Percentiles rank a stretch among this genome's conserved stretches.
Evolutionary conservation across 2,329 filamentous ascomycete genomes (phyloP).

Genomic region (Endocalyx cinctus): DNA sequence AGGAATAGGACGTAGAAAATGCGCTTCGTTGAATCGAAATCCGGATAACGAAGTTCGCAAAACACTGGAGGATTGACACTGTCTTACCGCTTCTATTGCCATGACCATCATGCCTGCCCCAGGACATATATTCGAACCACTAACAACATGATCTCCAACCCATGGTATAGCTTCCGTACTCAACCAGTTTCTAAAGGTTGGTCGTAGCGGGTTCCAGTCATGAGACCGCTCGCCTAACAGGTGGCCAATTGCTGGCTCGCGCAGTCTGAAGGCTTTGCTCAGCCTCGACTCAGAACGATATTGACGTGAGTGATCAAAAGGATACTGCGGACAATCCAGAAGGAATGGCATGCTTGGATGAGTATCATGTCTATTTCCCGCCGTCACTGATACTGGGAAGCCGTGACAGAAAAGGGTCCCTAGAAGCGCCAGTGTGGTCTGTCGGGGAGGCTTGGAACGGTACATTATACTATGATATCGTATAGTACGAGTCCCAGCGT

Average conservation of each 20-base stretch:
- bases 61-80: conserved; percentile 1
- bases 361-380: not conserved
- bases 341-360: conserved; percentile 14
- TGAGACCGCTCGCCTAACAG: conserved; percentile 16
- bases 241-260: conserved; percentile 14
- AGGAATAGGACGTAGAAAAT: not conserved
- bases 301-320: conserved; percentile 29
- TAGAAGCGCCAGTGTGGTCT: not conserved
- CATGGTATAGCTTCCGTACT: conserved; percentile 33
- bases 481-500: not conserved
- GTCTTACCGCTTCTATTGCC: conserved; percentile 26
- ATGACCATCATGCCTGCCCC: conserved; percentile 26
- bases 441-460: not conserved
- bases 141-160: conserved; percentile 38
- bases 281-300: conserved; percentile 31
- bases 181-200: conserved; percentile 37
- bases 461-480: not conserved
- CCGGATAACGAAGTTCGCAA: not conserved
- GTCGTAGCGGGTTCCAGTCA: conserved; percentile 15
- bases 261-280: conserved; percentile 20
- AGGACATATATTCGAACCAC: conserved; percentile 20
- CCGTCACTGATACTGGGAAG: conserved; percentile 2
- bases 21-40: conserved; percentile 4
- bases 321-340: conserved; percentile 30
- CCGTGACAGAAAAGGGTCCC: not conserved